A percentile compares a stretch with the other conserved stretches of the same genome.
Evolutionary conservation across 108 stramenopile genomes (phyloP).

Genomic region (Cyclotella cryptica): DNA sequence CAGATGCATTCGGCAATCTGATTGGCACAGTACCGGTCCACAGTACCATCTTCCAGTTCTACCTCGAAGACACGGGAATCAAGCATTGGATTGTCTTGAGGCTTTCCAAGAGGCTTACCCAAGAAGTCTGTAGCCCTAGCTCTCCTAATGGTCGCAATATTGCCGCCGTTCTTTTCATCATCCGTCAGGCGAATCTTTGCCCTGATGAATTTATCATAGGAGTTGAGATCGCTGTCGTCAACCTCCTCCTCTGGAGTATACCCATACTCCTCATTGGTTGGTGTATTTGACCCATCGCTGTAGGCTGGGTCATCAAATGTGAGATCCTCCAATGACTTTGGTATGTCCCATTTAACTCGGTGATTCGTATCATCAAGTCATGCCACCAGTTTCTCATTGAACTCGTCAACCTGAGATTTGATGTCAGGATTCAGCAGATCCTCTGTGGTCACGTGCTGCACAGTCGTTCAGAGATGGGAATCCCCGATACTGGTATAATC

Average conservation of each 20-base stretch:
- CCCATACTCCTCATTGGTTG: neutral
- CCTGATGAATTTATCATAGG: conserved; percentile 14
- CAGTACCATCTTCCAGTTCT: conserved; percentile 47
- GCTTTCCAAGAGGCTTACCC: neutral
- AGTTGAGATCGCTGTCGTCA: neutral
- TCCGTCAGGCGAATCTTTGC: neutral
- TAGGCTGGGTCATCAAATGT: neutral
- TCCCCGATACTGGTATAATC: conserved; percentile 29
- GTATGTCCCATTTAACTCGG: neutral
- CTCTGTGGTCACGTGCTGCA: conserved; percentile 17
- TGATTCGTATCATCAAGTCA: conserved; percentile 2
- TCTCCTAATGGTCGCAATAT: neutral
- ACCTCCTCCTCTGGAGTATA: neutral
- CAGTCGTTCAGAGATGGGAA: conserved; percentile 38
- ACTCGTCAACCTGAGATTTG: neutral
- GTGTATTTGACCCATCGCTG: neutral
- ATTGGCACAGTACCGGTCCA: conserved; percentile 50
- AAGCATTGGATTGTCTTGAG: neutral
- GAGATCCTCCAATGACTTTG: too few species aligned
- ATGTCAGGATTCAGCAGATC: neutral
- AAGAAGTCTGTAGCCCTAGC: neutral
- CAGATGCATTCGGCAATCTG: conserved; percentile 51
- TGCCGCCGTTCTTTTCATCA: neutral
- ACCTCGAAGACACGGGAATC: conserved; percentile 40
- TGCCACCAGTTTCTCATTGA: neutral